A percentile compares a stretch with the other conserved stretches of the same genome.
Conservation (phyloP, 2,329 filamentous ascomycete genomes). For the Epichloe gansuensis region DNA sequence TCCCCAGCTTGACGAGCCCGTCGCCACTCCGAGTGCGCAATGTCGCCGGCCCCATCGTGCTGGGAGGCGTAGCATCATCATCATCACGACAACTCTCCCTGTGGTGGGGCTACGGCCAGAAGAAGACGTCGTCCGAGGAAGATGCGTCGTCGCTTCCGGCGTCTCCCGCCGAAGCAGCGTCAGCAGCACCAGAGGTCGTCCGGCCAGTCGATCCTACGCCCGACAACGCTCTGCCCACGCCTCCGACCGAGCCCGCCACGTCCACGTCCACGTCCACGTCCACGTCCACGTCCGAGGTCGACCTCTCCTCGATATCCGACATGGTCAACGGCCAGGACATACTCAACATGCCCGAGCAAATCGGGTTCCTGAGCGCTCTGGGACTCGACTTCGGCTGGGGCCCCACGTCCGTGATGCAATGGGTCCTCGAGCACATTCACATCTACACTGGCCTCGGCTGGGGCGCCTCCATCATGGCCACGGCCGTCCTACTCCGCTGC, state of each 20-base stretch:
- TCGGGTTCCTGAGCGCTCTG: slow-evolving; percentile 71
- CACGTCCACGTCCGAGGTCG: slow-evolving; percentile 18
- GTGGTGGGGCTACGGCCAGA: slow-evolving; percentile 24
- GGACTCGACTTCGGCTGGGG: slow-evolving; percentile 85
- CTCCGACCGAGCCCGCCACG: slow-evolving; percentile 12
- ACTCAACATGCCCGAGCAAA: slow-evolving; percentile 53
- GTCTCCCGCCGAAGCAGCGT: slow-evolving; percentile 6
- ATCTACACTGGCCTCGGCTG: slow-evolving; percentile 64
- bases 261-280: slow-evolving; percentile 14
- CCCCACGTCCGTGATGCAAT: slow-evolving; percentile 61
- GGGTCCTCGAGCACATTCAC: slow-evolving; percentile 69
- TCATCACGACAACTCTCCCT: slow-evolving; percentile 21
- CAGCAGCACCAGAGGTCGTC: slow-evolving; percentile 9
- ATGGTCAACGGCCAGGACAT: slow-evolving; percentile 29
- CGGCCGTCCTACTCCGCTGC: slow-evolving; percentile 52
- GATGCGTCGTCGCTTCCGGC: slow-evolving; percentile 5
- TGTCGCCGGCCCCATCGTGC: slow-evolving; percentile 14
- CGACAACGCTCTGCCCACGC: slow-evolving; percentile 7
- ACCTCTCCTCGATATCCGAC: slow-evolving; percentile 21
- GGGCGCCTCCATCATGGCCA: slow-evolving; percentile 61
- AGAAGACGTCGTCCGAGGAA: slow-evolving; percentile 10
- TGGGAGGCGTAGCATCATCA: slow-evolving; percentile 19
- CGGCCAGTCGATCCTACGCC: slow-evolving; percentile 4
- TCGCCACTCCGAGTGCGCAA: slow-evolving; percentile 13
- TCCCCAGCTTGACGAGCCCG: slow-evolving; percentile 10